phyloP scores from a whole-genome alignment of 2,329 filamentous ascomycete species.

The Chaetomiaceae sp. region DNA sequence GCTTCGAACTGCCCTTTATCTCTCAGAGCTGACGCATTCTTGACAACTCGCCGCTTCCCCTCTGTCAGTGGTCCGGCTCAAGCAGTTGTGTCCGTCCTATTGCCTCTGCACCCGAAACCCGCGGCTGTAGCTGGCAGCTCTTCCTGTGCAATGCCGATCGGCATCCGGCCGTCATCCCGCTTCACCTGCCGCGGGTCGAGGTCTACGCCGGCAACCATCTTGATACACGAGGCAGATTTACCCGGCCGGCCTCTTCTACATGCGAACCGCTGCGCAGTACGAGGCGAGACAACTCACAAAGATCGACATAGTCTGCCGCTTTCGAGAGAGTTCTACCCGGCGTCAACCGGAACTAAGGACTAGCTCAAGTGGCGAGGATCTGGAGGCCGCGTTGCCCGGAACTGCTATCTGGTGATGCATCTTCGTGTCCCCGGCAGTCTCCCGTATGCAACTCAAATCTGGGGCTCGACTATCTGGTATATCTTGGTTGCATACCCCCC shows the following conservation, averaged over 20 bases:
- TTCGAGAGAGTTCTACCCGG: slow-evolving; percentile 8
- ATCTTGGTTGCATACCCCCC: slow-evolving; percentile 22
- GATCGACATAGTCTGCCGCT: slow-evolving; percentile 21
- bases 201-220: slow-evolving; percentile 21
- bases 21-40: background rate
- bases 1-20: too few relatives aligned
- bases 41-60: background rate
- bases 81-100: slow-evolving; percentile 1
- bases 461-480: slow-evolving; percentile 14
- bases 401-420: slow-evolving; percentile 11
- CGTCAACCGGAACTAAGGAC: background rate
- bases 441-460: slow-evolving; percentile 12
- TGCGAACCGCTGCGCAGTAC: slow-evolving; percentile 15
- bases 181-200: slow-evolving; percentile 13
- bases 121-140: slow-evolving; percentile 7
- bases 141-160: slow-evolving; percentile 17
- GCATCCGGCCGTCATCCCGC: slow-evolving; percentile 9
- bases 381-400: slow-evolving; percentile 15
- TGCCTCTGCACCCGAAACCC: slow-evolving; percentile 10
- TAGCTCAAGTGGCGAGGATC: background rate
- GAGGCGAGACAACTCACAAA: slow-evolving; percentile 23
- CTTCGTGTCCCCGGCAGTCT: slow-evolving; percentile 2
- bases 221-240: slow-evolving; percentile 28
- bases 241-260: slow-evolving; percentile 22
- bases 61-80: background rate